Percentiles rank a stretch among this genome's conserved stretches.
phyloP scores from a whole-genome alignment of 352 stramenopile species.

The Discostella stelligera region DNA sequence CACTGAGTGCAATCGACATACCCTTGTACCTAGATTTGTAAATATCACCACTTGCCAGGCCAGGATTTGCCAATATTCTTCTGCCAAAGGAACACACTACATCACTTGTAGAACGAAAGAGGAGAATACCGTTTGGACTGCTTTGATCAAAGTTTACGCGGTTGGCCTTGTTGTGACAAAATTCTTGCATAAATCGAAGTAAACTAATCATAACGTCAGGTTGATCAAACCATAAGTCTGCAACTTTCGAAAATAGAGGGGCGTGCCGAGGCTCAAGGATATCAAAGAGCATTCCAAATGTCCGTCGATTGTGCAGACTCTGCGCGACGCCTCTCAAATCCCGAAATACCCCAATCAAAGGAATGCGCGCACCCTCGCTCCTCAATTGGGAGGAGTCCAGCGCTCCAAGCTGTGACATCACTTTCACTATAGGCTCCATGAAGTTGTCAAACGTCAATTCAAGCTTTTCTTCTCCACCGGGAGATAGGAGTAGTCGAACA shows the following conservation, averaged over 20 bases:
- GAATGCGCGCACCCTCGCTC: slow-evolving; percentile 65
- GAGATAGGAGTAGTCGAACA: slow-evolving; percentile 93
- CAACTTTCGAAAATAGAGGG: slow-evolving; percentile 91
- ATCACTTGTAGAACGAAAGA: slow-evolving; percentile 95
- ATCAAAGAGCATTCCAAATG: slow-evolving; percentile 97
- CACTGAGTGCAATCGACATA: slow-evolving; percentile 91
- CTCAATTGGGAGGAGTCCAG: slow-evolving; percentile 73
- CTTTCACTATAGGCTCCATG: slow-evolving; percentile 88
- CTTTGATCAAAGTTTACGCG: slow-evolving; percentile 97
- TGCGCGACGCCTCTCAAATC: slow-evolving; percentile 95
- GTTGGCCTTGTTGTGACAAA: slow-evolving; percentile 90
- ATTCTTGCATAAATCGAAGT: slow-evolving; percentile 96
- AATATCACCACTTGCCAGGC: slow-evolving; percentile 68
- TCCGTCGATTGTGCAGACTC: slow-evolving; percentile 94
- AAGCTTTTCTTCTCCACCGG: slow-evolving; percentile 87
- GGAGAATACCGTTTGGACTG: slow-evolving; percentile 95
- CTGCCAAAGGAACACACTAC: slow-evolving; percentile 94
- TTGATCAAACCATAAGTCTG: slow-evolving; percentile 91
- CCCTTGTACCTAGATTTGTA: slow-evolving; percentile 98
- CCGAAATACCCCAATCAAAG: slow-evolving; percentile 93
- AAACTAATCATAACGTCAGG: slow-evolving; percentile 93
- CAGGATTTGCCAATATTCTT: slow-evolving; percentile 76
- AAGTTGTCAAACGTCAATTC: slow-evolving; percentile 94
- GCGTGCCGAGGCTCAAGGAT: slow-evolving; percentile 96
- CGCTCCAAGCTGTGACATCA: slow-evolving; percentile 72